Percentiles rank a stretch among this genome's conserved stretches.
These are phyloP conservation scores for Saraca asoca DNA, from an alignment of 331 rosid genomes.

Conservation along the genomic window DNA sequence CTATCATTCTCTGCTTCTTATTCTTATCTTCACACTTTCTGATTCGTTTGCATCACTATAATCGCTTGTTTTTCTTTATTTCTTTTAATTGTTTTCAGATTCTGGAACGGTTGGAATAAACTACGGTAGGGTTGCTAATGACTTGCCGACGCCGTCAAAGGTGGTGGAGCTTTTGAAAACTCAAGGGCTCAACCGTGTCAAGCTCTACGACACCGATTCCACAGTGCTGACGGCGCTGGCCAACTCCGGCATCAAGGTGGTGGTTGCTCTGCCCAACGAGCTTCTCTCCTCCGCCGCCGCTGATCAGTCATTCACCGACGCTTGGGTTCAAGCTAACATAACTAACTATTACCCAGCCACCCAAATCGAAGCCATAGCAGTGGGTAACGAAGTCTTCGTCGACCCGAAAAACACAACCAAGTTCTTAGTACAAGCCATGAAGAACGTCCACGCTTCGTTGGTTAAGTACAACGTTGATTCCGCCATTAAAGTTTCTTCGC, in stretches of 20 bases:
- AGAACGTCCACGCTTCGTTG: conserved; percentile 57
- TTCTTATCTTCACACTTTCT: not conserved
- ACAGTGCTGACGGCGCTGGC: conserved; percentile 59
- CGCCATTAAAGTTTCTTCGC: conserved; percentile 68
- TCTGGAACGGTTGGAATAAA: conserved; percentile 66
- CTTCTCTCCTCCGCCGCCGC: conserved; percentile 67
- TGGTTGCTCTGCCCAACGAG: conserved; percentile 71
- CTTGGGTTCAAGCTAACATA: conserved; percentile 70
- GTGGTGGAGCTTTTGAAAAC: conserved; percentile 69
- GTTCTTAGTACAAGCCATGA: conserved; percentile 76
- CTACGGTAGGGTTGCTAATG: conserved; percentile 72
- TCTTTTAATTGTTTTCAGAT: conserved; percentile 33
- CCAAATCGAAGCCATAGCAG: conserved; percentile 68
- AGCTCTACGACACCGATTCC: conserved; percentile 75
- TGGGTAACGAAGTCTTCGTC: conserved; percentile 88
- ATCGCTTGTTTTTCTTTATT: not conserved
- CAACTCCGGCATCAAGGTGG: conserved; percentile 55
- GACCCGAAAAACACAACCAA: conserved; percentile 65
- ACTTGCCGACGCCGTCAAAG: conserved; percentile 56
- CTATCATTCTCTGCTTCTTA: not conserved
- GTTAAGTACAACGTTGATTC: conserved; percentile 41
- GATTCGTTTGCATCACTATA: not conserved
- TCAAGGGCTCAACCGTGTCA: conserved; percentile 59
- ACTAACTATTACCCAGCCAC: conserved; percentile 58
- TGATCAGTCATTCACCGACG: conserved; percentile 65